A percentile compares a stretch with the other conserved stretches of the same genome.
Evolutionary conservation across 345 rosid genomes (phyloP).

Genomic region (sweet orange (Citrus sinensis)): DNA sequence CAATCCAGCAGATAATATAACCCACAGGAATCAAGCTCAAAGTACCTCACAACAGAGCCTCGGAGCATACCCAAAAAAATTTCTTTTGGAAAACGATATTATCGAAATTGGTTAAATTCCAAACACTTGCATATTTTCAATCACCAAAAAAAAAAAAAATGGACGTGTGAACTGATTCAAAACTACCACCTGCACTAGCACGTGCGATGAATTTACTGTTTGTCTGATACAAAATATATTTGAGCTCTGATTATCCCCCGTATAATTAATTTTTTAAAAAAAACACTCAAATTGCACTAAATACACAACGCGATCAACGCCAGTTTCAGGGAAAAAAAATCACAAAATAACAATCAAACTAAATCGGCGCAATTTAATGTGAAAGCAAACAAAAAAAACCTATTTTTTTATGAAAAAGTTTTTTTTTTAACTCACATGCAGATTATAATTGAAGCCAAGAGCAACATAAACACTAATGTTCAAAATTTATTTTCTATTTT

Average conservation of each 20-base stretch:
- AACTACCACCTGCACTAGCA: not conserved
- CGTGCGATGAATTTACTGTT: not conserved
- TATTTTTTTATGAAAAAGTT: not conserved
- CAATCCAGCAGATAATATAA: not conserved
- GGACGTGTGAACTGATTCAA: not conserved
- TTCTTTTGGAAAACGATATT: not conserved
- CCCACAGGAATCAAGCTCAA: not conserved
- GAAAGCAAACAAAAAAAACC: not conserved
- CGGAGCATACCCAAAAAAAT: not conserved
- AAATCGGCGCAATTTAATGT: not conserved
- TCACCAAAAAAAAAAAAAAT: not conserved
- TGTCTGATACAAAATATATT: not conserved
- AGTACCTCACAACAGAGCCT: not conserved
- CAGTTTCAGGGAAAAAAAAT: too few species aligned
- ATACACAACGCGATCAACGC: not conserved
- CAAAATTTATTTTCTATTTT: too few species aligned
- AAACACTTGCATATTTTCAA: not conserved
- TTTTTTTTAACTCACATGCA: not conserved
- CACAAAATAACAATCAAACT: not conserved
- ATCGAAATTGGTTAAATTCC: not conserved
- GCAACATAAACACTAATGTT: not conserved
- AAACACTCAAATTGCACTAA: not conserved
- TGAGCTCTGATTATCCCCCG: not conserved
- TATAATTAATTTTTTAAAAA: not conserved
- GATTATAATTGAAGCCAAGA: not conserved